Evolutionary conservation across 129 eudicot genomes (phyloP).

Genomic region (Helichrysum umbraculigerum): DNA sequence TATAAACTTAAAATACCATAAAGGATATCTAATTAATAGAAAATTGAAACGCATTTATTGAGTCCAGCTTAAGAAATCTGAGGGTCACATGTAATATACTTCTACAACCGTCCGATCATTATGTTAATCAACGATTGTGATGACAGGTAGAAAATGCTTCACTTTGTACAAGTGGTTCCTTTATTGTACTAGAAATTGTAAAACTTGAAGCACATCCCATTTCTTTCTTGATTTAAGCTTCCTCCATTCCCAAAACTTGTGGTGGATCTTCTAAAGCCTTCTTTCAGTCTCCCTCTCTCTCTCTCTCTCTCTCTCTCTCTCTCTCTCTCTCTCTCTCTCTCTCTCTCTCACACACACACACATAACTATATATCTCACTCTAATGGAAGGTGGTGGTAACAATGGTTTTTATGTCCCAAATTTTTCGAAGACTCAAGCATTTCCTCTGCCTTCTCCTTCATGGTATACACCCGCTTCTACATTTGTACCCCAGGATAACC

Average conservation of each 20-base stretch:
- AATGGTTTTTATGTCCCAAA: conserved; percentile 18
- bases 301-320: conserved; percentile 1
- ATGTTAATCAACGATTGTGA: conserved; percentile 33
- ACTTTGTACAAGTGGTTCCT: conserved; percentile 14
- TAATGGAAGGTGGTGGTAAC: conserved; percentile 37
- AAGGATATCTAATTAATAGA: too few relatives aligned
- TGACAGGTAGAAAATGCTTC: neutral
- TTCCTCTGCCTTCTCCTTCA: conserved; percentile 20
- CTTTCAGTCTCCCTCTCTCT: neutral
- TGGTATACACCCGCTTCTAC: conserved; percentile 25
- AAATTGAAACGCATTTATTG: too few relatives aligned
- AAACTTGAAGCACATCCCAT: neutral
- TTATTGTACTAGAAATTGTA: too few relatives aligned
- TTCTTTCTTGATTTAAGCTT: conserved; percentile 6
- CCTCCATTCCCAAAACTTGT: too few relatives aligned
- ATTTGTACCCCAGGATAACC: conserved; percentile 39
- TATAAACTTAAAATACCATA: too few relatives aligned
- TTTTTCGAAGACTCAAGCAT: conserved; percentile 19
- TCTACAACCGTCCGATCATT: conserved; percentile 35
- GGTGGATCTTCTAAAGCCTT: neutral
- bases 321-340: neutral
- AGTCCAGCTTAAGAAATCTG: too few relatives aligned
- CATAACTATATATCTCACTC: neutral
- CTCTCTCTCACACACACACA: conserved; percentile 1
- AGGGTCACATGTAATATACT: conserved; percentile 26